Conservation (phyloP, 805 yeast species). For the Yarrowia divulgata region DNA sequence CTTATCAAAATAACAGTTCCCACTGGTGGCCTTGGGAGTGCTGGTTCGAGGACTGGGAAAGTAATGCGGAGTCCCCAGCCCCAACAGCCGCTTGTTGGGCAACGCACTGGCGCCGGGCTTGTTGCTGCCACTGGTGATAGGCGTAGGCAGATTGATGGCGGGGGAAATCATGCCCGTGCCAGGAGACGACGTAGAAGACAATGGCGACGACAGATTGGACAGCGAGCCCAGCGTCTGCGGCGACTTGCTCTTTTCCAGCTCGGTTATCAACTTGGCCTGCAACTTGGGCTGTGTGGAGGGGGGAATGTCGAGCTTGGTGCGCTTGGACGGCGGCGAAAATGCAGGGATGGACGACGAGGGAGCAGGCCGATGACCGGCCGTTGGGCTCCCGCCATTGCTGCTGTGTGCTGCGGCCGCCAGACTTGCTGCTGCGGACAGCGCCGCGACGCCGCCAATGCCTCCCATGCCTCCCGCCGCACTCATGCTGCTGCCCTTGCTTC, state of each 20-base stretch:
- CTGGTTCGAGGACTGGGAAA: slow-evolving; percentile 24
- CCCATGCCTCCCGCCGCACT: background rate
- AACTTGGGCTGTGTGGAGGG: slow-evolving; percentile 37
- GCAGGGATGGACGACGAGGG: background rate
- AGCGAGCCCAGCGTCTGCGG: slow-evolving; percentile 35
- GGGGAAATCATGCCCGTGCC: slow-evolving; percentile 37
- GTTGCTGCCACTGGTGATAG: slow-evolving; percentile 34
- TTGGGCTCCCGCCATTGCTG: slow-evolving; percentile 3
- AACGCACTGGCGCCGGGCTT: slow-evolving; percentile 32
- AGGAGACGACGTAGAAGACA: slow-evolving; percentile 35
- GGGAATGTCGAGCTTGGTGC: slow-evolving; percentile 35
- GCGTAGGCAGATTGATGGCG: slow-evolving; percentile 33
- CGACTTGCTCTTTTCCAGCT: slow-evolving; percentile 35
- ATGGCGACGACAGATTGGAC: slow-evolving; percentile 21
- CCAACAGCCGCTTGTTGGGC: slow-evolving; percentile 36
- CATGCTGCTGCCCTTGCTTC: slow-evolving; percentile 7
- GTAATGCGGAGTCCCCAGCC: slow-evolving; percentile 32
- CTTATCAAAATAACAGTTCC: slow-evolving; percentile 30
- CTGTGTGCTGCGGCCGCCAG: slow-evolving; percentile 12
- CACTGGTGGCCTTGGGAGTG: slow-evolving; percentile 2
- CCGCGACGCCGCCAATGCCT: slow-evolving; percentile 9
- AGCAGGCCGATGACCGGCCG: slow-evolving; percentile 1
- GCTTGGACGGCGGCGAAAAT: slow-evolving; percentile 14
- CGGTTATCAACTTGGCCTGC: slow-evolving; percentile 37
- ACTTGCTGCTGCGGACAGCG: slow-evolving; percentile 1